Evolutionary conservation across 139 green algal genomes (phyloP).

Genomic region (Chlamydomonas eustigma): DNA sequence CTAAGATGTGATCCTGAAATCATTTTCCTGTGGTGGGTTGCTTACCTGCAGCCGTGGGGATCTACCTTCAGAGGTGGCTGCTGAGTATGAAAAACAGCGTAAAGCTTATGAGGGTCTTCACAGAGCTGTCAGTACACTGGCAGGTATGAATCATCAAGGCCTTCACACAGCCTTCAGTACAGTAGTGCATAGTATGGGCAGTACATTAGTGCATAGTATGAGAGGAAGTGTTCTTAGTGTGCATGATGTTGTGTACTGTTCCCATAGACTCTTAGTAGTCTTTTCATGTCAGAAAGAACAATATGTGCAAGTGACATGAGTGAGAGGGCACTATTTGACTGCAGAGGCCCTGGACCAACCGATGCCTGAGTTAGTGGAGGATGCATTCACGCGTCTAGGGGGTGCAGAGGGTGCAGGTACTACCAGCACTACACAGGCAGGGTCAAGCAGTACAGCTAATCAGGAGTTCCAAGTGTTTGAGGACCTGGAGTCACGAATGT

Average conservation of each 20-base stretch:
- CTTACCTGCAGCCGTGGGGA: constrained; percentile 68
- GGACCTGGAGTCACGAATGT: constrained; percentile 35
- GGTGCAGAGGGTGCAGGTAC: neutral
- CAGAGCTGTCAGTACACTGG: neutral
- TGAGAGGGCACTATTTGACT: too few species aligned
- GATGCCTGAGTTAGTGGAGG: constrained; percentile 64
- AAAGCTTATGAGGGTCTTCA: constrained; percentile 44
- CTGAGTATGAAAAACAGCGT: constrained; percentile 65
- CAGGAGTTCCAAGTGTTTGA: constrained; percentile 23
- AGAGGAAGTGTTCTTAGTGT: too few species aligned
- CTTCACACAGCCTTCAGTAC: neutral
- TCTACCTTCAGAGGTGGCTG: constrained; percentile 66
- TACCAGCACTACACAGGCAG: neutral
- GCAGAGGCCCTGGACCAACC: constrained; percentile 61
- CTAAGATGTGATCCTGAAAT: too few species aligned
- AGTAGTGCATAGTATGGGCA: neutral
- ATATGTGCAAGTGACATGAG: too few species aligned
- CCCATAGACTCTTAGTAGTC: too few species aligned
- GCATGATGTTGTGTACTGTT: too few species aligned
- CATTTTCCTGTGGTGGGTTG: too few species aligned
- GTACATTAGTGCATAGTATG: too few species aligned
- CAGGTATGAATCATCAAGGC: constrained; percentile 5
- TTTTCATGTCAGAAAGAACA: too few species aligned
- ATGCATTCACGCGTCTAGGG: constrained; percentile 51
- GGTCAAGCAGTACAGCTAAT: neutral